These are phyloP conservation scores for Syzygium aqueum DNA, from an alignment of 345 rosid species.

Conservation along the genomic window DNA sequence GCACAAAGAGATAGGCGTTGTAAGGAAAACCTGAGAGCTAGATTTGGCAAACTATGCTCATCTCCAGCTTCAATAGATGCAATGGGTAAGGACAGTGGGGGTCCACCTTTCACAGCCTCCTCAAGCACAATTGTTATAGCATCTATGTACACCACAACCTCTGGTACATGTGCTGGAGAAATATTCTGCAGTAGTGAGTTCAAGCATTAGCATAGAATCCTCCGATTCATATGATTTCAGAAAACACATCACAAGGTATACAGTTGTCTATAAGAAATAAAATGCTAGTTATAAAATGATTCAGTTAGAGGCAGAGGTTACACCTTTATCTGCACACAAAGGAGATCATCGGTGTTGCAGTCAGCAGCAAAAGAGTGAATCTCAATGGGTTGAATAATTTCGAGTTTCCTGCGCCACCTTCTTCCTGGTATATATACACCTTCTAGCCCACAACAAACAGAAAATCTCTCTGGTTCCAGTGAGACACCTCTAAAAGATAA, in stretches of 20 bases:
- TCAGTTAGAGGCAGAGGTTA: slow-evolving; percentile 2
- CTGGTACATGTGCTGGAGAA: slow-evolving; percentile 62
- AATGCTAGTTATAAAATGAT: not conserved
- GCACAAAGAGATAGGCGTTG: not conserved
- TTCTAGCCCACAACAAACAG: slow-evolving; percentile 90
- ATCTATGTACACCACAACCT: slow-evolving; percentile 72
- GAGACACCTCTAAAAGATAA: slow-evolving; percentile 85
- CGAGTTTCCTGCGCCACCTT: slow-evolving; percentile 91
- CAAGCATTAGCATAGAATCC: not conserved
- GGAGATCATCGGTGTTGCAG: slow-evolving; percentile 92
- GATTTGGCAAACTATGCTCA: slow-evolving; percentile 69
- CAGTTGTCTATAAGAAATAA: not conserved
- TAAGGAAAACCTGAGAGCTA: slow-evolving; percentile 68
- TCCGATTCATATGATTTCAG: not conserved
- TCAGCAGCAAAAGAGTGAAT: slow-evolving; percentile 75
- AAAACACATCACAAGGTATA: not conserved
- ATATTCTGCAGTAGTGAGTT: slow-evolving; percentile 53
- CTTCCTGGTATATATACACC: slow-evolving; percentile 89
- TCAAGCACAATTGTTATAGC: slow-evolving; percentile 81
- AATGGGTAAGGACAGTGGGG: slow-evolving; percentile 77
- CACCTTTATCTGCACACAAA: slow-evolving; percentile 95
- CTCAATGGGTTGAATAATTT: slow-evolving; percentile 85
- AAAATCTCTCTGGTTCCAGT: slow-evolving; percentile 80
- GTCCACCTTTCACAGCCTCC: slow-evolving; percentile 69
- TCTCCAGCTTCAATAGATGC: slow-evolving; percentile 92